Evolutionary conservation across 352 stramenopile genomes (phyloP).

Genomic region (Globisporangium carolinianum): DNA sequence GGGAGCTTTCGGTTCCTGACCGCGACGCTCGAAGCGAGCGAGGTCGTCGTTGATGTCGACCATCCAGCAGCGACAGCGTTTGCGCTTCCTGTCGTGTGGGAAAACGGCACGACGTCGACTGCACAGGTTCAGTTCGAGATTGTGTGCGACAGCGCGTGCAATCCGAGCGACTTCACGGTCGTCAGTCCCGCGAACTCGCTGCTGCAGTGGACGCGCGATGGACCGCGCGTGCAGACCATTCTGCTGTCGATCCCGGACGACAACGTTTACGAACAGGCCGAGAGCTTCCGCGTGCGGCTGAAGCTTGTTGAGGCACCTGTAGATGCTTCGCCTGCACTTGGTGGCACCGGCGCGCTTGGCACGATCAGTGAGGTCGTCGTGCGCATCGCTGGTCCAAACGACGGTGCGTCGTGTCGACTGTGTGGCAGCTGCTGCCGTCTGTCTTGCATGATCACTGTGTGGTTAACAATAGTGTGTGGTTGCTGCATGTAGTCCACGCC

Average conservation of each 20-base stretch:
- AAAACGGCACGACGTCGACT: constrained; percentile 38
- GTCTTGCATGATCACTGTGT: background rate
- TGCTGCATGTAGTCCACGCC: constrained; percentile 13
- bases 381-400: constrained; percentile 52
- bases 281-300: constrained; percentile 45
- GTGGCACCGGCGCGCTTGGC: constrained; percentile 29
- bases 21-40: constrained; percentile 19
- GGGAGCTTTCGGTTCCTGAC: constrained; percentile 50
- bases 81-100: constrained; percentile 52
- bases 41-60: constrained; percentile 14
- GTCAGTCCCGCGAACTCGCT: constrained; percentile 19
- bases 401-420: constrained; percentile 15
- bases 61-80: constrained; percentile 5
- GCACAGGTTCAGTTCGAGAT: constrained; percentile 40
- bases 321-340: constrained; percentile 1
- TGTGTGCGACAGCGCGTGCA: constrained; percentile 35
- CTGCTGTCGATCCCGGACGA: constrained; percentile 34
- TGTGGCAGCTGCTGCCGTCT: too few species aligned
- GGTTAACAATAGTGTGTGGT: too few species aligned
- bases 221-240: constrained; percentile 33
- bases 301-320: constrained; percentile 18
- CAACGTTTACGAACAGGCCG: constrained; percentile 36
- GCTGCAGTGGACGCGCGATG: constrained; percentile 37
- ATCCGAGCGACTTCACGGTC: constrained; percentile 32
- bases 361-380: constrained; percentile 35